Base-by-base conservation (phyloP, 192 early-diverging fungal species). In the Coemansia sp. region DNA sequence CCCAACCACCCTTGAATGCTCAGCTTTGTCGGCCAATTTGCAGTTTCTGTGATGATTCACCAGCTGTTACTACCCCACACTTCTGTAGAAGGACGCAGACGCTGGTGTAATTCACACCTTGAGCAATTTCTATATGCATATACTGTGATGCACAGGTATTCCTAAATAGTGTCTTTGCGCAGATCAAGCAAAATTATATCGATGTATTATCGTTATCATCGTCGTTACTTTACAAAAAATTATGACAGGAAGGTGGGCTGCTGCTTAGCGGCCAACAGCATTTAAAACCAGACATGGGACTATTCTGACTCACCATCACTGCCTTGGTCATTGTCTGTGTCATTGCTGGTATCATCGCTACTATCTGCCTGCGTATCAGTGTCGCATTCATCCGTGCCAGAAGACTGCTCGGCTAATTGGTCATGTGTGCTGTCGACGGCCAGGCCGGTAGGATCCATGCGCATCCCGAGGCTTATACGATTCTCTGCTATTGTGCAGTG, bases 361-460 rank as follows among this genome's bases (percentile, higher is more conserved):
- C 25, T 31, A 31, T 34, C 48, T 7, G 9, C 25, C 15, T 21
- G 25, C 25, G 48, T 51, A 26, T 51, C 48, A 51, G 48, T 51
- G 6, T 26, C 25, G 25, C 48, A 51, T 8, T 51, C 55, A 30
- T 57, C 31, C 16, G 55, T 3, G 30, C 29, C 18, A n/a, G 55
- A 57, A 13, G 26, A 8, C 7, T 2, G n/a, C 10, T 57, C 30
- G 4, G 55, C 9, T 31, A 20, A 57, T 29, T 31, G 20, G 23
- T 57, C 56, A 53, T 68, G 39, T 20, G 52, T 42, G 23, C 52
- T 29, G 23, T 46, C 66, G 34, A 61, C 46, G 20, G 66, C 20
- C 30, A 81, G 13, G 2, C 79, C 79, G 15, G 30, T 53, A 9
- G 63, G 59, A 23, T 81, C 79, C 56, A 75, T 72, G 23, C 79